A percentile compares a stretch with the other conserved stretches of the same genome.
Evolutionary conservation across 2,329 filamentous ascomycete species (phyloP).

Genomic region (Aspergillus sp.): DNA sequence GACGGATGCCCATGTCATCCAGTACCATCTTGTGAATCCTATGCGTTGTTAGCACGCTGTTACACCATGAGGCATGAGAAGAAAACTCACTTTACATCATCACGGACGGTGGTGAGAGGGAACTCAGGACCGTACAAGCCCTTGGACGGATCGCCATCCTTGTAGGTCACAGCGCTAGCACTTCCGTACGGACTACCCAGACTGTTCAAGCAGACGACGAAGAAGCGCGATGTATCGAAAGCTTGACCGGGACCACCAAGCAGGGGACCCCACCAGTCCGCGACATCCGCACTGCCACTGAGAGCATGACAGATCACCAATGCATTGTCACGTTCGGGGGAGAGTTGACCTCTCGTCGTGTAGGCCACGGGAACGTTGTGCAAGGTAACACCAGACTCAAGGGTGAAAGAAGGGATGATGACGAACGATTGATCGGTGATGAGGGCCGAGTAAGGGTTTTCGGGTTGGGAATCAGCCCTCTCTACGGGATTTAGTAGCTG

Average conservation of each 20-base stretch:
- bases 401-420: constrained; percentile 82
- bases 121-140: constrained; percentile 93
- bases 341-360: constrained; percentile 62
- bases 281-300: constrained; percentile 57
- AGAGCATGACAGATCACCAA: constrained; percentile 63
- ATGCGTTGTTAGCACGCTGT: constrained; percentile 13
- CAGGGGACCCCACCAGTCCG: constrained; percentile 60
- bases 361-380: constrained; percentile 71
- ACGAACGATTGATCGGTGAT: constrained; percentile 88
- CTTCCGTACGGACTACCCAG: constrained; percentile 59
- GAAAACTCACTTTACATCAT: constrained; percentile 80
- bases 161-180: constrained; percentile 68
- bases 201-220: constrained; percentile 57
- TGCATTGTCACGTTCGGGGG: constrained; percentile 60
- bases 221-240: constrained; percentile 57
- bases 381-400: constrained; percentile 87
- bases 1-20: constrained; percentile 56
- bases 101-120: constrained; percentile 88
- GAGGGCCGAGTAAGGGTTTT: constrained; percentile 85
- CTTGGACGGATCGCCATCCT: constrained; percentile 73
- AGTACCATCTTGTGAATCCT: constrained; percentile 58
- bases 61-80: background rate
- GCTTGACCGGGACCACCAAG: constrained; percentile 55
- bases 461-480: constrained; percentile 66
- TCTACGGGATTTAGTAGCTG: constrained; percentile 59